Conservation (phyloP, 306 rosid genomes). For the Quercus rubra region DNA sequence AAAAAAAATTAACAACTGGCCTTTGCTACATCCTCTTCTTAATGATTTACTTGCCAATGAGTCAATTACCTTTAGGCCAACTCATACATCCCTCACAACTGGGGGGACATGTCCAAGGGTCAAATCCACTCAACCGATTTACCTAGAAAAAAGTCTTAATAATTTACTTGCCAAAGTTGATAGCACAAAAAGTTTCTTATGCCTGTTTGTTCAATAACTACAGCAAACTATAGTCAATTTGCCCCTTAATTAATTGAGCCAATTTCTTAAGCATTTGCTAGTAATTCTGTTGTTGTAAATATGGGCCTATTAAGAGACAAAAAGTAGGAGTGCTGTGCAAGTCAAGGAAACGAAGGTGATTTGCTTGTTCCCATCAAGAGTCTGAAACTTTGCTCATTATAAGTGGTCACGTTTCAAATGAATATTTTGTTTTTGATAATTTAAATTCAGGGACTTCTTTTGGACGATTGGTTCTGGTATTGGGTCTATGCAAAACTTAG, state of each 20-base stretch:
- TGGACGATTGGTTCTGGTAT: too few species aligned
- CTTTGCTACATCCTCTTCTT: neutral
- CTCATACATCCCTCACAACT: too few species aligned
- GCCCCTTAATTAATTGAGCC: neutral
- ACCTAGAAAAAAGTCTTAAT: too few species aligned
- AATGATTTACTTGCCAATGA: too few species aligned
- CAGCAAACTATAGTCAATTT: neutral
- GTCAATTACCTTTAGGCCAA: too few species aligned
- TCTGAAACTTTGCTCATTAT: neutral
- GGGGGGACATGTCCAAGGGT: too few species aligned
- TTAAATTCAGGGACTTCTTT: too few species aligned
- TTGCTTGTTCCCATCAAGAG: neutral
- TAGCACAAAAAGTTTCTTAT: neutral
- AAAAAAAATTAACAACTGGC: too few species aligned
- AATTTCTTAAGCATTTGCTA: neutral
- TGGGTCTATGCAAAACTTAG: too few species aligned
- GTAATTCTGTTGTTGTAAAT: neutral
- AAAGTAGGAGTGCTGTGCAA: neutral
- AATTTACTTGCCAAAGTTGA: neutral
- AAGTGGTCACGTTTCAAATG: neutral
- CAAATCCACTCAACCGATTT: too few species aligned
- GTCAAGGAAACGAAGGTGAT: neutral
- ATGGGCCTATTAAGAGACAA: neutral
- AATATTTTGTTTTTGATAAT: neutral
- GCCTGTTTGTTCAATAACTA: neutral